Base-by-base conservation (phyloP, 2,329 filamentous ascomycete genomes). In the Escovopsis sp. region DNA sequence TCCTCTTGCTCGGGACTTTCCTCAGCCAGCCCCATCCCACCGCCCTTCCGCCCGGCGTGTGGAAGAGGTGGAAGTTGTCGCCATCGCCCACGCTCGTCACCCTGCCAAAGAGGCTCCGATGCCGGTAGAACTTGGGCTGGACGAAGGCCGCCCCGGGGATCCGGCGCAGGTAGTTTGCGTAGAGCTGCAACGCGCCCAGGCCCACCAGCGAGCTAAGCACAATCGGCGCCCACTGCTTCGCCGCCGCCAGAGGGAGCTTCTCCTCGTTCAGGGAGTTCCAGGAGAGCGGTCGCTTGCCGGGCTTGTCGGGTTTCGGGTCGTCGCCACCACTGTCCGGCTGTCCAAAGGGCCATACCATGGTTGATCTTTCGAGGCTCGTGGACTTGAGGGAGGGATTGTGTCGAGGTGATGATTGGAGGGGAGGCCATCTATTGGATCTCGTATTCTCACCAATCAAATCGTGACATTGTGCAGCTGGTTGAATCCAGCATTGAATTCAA, bases 41-140 rank as follows among this genome's bases (percentile, higher is more conserved):
- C 41, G 88, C 61, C 50, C 79, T 73, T 10, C 91, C 91, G n/a
- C 89, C 89, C 0, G 91, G 91, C 0, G 87, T 96, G 60, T 98
- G 91, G 59, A 82, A 98, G 39, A 98, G 61, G 52, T 91, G 82
- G 60, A 98, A 95, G 58, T 89, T 89, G 62, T 98, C 91, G 4
- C 87, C 93, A 69, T 98, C 91, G 36, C 93, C 91, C 23, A 98
- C 91, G 52, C 84, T 87, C 11, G 89, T 95, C 36, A 96, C 91
- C 47, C 74, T 75, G 12, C 91, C 91, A 52, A 89, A 82, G 36
- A 98, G 57, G 51, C 77, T 88, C 52, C 84, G 73, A 47, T 69
- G 78, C 38, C 84, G 77, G 57, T 89, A 89, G 56, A 80, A 82
- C 10, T 69, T 67, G 2, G 85, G 82, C 39, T 77, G 77, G 51